Evolutionary conservation across 2,329 filamentous ascomycete species (phyloP), one percentile per base, ranked within the genome.

Genomic region (Thermomyces lanuginosus): DNA sequence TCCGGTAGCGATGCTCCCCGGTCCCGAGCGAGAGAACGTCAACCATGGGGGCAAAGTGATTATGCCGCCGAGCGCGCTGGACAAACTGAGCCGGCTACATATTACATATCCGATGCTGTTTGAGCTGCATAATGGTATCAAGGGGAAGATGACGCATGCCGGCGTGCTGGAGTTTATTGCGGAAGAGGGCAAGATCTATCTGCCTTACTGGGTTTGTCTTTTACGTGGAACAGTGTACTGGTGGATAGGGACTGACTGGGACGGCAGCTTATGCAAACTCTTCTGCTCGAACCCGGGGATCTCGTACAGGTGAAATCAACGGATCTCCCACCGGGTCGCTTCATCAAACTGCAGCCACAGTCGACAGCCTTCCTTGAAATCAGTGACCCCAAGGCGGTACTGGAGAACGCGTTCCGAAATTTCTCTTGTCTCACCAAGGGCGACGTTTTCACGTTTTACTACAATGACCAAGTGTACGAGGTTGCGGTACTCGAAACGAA

Each of bases 11-110:
- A 95, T 98, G 84, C 72, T 92, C 36, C 82, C 84, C 8, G 84
- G 86, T 2, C 72, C 81, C 19, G 84, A 93, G 44, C 71, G 89
- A 39, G 77, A 80, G 27, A 76, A 84, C 40, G 74, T 92, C 35
- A 95, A 95, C 62, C 84, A 89, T 49, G 89, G 89, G 40, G 91
- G 86, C 55, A 98, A 98, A 63, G 86, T 98, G 43, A 81, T 98
- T 49, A 73, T 98, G 36, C 89, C 89, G n/a, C 79, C 89, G 0
- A 92, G 83, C 18, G 86, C 89, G 4, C 69, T 98, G 29, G 86
- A 98, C 61, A 98, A 93, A 56, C 78, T 98, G 41, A 93, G 89
- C 9, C 72, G 84, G 46, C 63, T 98, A 9, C 86, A 95, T 55
- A 92, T 98, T 36, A 84, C 91, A 49, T 98, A 92, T 62, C 89